These are phyloP conservation scores for Nepenthes gracilis DNA, from an alignment of 148 eudicot genomes.

Conservation along the genomic window DNA sequence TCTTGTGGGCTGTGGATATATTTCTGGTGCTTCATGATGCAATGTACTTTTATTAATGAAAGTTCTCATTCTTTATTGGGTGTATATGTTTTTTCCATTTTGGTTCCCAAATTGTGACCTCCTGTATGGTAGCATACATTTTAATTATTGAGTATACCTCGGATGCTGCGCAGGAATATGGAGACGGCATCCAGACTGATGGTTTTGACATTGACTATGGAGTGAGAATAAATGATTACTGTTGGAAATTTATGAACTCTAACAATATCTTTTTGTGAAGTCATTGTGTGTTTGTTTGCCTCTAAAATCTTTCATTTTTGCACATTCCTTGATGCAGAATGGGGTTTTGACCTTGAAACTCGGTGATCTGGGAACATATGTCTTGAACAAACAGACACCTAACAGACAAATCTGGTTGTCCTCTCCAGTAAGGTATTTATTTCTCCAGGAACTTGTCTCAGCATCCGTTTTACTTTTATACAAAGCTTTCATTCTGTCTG, in stretches of 20 bases:
- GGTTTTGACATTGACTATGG: constrained; percentile 94
- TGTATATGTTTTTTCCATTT: not conserved
- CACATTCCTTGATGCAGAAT: constrained; percentile 33
- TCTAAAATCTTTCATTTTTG: not conserved
- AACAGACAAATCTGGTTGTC: constrained; percentile 94
- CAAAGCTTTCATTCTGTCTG: not conserved
- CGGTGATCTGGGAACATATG: constrained; percentile 76
- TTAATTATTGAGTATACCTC: not conserved
- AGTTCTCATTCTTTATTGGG: no score
- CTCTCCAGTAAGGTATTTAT: constrained; percentile 79
- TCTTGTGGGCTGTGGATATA: no score
- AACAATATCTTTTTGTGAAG: not conserved
- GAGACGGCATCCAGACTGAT: constrained; percentile 66
- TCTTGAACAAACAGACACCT: constrained; percentile 92
- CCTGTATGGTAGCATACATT: not conserved
- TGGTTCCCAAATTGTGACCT: not conserved
- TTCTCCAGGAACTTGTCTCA: constrained; percentile 4
- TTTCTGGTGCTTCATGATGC: no score
- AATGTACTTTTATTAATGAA: no score
- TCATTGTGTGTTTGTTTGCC: not conserved
- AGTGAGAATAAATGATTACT: constrained; percentile 32
- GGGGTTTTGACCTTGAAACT: constrained; percentile 85
- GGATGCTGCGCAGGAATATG: constrained; percentile 50
- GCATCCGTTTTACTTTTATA: not conserved
- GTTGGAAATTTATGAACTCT: not conserved